Conservation (phyloP, 139 green algal species). For the Chlorella sp. region DNA sequence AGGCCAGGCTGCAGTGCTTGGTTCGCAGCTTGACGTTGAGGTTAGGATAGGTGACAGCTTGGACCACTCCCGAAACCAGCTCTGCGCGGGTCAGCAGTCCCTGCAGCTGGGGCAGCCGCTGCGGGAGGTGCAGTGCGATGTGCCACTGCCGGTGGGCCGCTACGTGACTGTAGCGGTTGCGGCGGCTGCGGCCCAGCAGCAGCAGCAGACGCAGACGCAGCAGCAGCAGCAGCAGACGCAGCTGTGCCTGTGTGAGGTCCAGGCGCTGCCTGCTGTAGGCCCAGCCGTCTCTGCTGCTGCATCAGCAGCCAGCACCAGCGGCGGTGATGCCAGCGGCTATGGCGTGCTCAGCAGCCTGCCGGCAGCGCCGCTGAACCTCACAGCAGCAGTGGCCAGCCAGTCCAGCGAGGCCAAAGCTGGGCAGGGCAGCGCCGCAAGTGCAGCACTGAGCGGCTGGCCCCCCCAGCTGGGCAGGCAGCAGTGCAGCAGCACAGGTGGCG, state of each 20-base stretch:
- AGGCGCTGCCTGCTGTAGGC: neutral
- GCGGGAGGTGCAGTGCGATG: neutral
- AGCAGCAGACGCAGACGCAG: neutral
- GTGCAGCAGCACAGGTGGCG: neutral
- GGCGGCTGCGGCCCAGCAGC: neutral
- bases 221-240: neutral
- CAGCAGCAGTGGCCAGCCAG: neutral
- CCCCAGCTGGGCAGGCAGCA: neutral
- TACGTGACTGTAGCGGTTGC: neutral
- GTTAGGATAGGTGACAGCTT: constrained; percentile 32
- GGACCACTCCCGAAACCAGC: neutral
- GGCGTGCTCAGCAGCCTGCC: neutral
- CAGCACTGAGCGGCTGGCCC: neutral
- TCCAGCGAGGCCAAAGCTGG: neutral
- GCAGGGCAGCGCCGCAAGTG: neutral
- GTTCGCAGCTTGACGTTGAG: neutral
- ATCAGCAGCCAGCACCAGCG: neutral
- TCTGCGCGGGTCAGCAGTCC: neutral
- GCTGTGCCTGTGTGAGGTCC: constrained; percentile 33
- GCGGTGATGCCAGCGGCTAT: neutral
- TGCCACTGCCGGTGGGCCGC: neutral
- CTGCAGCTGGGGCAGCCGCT: neutral
- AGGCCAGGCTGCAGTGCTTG: neutral
- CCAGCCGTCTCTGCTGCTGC: neutral
- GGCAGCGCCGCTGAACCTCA: neutral